phyloP scores from a whole-genome alignment of 495 filamentous ascomycete species.

The Xylaria flabelliformis region DNA sequence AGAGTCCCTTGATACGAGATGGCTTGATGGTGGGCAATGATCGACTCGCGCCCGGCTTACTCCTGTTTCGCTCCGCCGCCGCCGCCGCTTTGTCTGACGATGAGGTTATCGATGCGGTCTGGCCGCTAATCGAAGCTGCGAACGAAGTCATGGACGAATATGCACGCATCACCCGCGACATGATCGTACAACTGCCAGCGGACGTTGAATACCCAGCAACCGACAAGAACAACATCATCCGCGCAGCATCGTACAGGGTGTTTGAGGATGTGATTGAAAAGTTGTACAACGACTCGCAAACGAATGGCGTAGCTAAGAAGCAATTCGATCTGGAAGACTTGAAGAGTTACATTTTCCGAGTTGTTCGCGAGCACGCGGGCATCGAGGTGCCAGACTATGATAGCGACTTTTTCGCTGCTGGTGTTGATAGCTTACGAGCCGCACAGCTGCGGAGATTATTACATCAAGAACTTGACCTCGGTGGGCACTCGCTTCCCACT shows the following conservation, averaged over 20 bases:
- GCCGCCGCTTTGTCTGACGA: constrained; percentile 44
- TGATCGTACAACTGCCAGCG: constrained; percentile 54
- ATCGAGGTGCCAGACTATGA: constrained; percentile 47
- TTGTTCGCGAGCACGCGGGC: constrained; percentile 50
- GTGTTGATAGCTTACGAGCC: constrained; percentile 67
- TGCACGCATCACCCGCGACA: constrained; percentile 61
- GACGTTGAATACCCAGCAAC: constrained; percentile 55
- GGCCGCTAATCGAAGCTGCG: constrained; percentile 55
- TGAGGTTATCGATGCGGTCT: constrained; percentile 54
- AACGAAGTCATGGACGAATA: constrained; percentile 58
- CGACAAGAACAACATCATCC: constrained; percentile 64
- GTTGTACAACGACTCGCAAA: constrained; percentile 50
- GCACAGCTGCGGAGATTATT: constrained; percentile 63
- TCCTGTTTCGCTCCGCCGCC: constrained; percentile 52
- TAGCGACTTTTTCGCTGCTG: constrained; percentile 61
- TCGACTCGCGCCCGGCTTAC: constrained; percentile 53
- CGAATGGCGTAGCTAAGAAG: constrained; percentile 33
- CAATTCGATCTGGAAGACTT: constrained; percentile 49
- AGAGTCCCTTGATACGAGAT: constrained; percentile 36
- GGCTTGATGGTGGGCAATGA: constrained; percentile 42
- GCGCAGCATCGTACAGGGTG: constrained; percentile 56
- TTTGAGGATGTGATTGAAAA: constrained; percentile 57
- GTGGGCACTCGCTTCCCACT: constrained; percentile 40
- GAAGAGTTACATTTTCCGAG: constrained; percentile 49
- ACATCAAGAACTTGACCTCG: constrained; percentile 52